Conservation (phyloP, 768 basidiomycete genomes). For the Trametes coccinea region DNA sequence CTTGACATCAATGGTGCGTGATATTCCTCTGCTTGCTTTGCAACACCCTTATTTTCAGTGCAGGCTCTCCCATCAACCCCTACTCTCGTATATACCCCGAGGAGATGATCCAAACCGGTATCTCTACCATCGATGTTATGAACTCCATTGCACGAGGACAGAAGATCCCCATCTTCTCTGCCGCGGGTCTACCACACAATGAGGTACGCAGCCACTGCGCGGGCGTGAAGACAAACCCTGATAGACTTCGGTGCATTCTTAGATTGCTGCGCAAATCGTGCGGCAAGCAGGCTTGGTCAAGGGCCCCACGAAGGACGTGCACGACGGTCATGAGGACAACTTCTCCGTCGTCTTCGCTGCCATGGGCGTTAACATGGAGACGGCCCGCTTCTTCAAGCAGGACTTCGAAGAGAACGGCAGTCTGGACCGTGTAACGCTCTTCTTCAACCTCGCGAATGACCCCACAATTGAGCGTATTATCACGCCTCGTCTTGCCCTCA, state of each 20-base stretch:
- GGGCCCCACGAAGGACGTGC: constrained; percentile 94
- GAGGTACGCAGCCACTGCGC: constrained; percentile 57
- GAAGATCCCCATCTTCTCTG: constrained; percentile 99
- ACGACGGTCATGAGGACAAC: constrained; percentile 99
- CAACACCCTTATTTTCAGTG: constrained; percentile 21
- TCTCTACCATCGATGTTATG: constrained; percentile 97
- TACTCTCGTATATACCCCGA: constrained; percentile 99
- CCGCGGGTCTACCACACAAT: constrained; percentile 98
- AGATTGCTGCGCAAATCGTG: constrained; percentile 99
- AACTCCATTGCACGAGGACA: constrained; percentile 99
- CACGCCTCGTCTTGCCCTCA: constrained; percentile 95
- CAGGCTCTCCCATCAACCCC: constrained; percentile 97
- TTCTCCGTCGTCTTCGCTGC: constrained; percentile 99
- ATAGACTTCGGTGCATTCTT: constrained; percentile 11
- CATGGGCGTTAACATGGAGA: constrained; percentile 99
- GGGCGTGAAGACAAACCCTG: background rate
- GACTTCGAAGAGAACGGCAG: constrained; percentile 99
- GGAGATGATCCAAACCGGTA: constrained; percentile 99
- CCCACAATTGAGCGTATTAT: constrained; percentile 99
- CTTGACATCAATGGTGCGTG: constrained; percentile 94
- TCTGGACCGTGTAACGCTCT: constrained; percentile 95
- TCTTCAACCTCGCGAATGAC: constrained; percentile 98
- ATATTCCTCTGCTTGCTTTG: constrained; percentile 2
- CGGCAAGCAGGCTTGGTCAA: constrained; percentile 98
- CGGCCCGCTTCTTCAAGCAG: constrained; percentile 98